Conservation (phyloP, 2,329 filamentous ascomycete species). For the Phaeosphaeriaceae sp. region DNA sequence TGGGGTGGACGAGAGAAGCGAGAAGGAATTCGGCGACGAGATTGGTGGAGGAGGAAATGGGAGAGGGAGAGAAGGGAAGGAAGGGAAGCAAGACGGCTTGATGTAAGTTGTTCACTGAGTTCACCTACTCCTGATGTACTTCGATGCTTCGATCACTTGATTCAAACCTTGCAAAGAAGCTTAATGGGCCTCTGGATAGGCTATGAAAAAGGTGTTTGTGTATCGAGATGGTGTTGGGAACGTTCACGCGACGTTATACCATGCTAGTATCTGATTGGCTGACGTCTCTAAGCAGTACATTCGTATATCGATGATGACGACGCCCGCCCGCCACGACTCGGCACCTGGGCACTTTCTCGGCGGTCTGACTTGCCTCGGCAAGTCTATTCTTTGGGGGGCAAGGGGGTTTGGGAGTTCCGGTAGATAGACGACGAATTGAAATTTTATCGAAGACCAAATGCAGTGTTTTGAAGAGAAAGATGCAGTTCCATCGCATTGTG, state of each 20-base stretch:
- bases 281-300: not conserved
- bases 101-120: not conserved
- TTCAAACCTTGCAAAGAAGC: too few species aligned
- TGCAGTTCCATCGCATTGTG: not conserved
- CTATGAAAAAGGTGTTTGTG: not conserved
- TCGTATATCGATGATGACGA: not conserved
- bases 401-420: not conserved
- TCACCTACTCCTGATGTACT: not conserved
- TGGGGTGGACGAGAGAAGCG: not conserved
- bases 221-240: not conserved
- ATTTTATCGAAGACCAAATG: not conserved
- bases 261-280: not conserved
- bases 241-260: not conserved
- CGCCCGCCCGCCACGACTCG: not conserved
- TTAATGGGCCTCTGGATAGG: not conserved
- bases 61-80: not conserved
- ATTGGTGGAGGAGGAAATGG: not conserved
- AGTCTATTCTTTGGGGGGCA: not conserved
- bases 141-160: not conserved
- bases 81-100: not conserved
- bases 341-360: slow-evolving; percentile 14
- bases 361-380: not conserved
- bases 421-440: not conserved
- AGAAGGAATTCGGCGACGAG: not conserved
- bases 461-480: not conserved